These are phyloP conservation scores for Gnomoniopsis sp. DNA, from an alignment of 2,329 filamentous ascomycete genomes.

Conservation along the genomic window DNA sequence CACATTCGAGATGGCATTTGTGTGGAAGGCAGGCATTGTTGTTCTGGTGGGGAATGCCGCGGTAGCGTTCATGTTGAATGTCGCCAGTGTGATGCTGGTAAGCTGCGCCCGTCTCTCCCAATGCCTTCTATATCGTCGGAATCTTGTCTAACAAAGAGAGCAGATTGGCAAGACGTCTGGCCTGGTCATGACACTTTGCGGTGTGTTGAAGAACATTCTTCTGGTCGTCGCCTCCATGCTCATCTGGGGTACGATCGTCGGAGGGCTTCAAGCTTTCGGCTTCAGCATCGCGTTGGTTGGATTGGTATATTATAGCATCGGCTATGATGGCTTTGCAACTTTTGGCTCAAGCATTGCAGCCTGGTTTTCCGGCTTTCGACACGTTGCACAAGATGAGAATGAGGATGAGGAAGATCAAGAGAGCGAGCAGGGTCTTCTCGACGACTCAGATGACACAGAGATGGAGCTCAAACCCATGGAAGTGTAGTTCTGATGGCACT, in stretches of 20 bases:
- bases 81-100: conserved; percentile 84
- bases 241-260: conserved; percentile 73
- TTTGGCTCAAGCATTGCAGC: not conserved
- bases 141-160: conserved; percentile 12
- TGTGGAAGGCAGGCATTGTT: conserved; percentile 61
- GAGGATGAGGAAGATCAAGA: not conserved
- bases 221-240: conserved; percentile 73
- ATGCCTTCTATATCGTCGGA: not conserved
- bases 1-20: conserved; percentile 61
- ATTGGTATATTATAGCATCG: conserved; percentile 40
- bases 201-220: conserved; percentile 85
- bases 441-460: too few species aligned
- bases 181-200: conserved; percentile 79
- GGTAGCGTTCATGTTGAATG: conserved; percentile 76
- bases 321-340: not conserved
- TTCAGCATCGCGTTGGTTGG: conserved; percentile 66
- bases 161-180: conserved; percentile 87
- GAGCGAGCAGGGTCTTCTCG: not conserved
- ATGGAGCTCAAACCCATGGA: too few species aligned
- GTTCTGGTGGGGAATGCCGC: conserved; percentile 66
- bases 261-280: conserved; percentile 69
- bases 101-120: conserved; percentile 29
- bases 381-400: not conserved
- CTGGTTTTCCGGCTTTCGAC: not conserved
- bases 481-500: too few species aligned